Conservation (phyloP, 345 rosid genomes). For the Linum trigynum region DNA sequence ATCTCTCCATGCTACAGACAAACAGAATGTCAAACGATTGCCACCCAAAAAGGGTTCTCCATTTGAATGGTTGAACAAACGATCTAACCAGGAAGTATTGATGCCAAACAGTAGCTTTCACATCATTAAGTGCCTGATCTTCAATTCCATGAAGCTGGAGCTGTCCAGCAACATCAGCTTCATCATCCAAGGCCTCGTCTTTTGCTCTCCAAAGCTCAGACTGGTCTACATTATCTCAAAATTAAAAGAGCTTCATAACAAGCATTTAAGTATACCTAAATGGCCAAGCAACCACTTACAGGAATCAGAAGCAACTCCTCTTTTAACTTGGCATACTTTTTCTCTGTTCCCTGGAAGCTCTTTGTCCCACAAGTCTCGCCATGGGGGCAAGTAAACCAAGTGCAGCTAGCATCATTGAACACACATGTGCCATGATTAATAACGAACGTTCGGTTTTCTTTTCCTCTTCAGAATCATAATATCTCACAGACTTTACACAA, state of each 20-base stretch:
- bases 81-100: constrained; percentile 49
- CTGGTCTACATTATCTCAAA: constrained; percentile 41
- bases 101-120: constrained; percentile 55
- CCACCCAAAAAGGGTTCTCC: constrained; percentile 5
- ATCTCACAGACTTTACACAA: no score
- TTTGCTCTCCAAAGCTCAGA: constrained; percentile 29
- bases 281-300: constrained; percentile 34
- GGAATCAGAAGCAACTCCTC: constrained; percentile 61
- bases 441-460: no score
- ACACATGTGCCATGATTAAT: background rate
- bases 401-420: constrained; percentile 35
- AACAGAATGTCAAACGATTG: constrained; percentile 11
- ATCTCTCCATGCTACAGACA: constrained; percentile 50
- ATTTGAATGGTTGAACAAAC: constrained; percentile 1
- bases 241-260: background rate
- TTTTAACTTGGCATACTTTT: constrained; percentile 47
- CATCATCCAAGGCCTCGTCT: constrained; percentile 23
- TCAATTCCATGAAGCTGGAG: constrained; percentile 48
- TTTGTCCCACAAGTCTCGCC: constrained; percentile 51
- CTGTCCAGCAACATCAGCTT: constrained; percentile 37
- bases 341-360: constrained; percentile 45
- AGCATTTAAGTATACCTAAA: background rate
- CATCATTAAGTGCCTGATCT: constrained; percentile 62
- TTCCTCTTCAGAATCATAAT: no score
- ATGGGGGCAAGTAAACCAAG: constrained; percentile 52